Base-by-base conservation (phyloP, 2,329 filamentous ascomycete species). In the Helicocarpus griseus region DNA sequence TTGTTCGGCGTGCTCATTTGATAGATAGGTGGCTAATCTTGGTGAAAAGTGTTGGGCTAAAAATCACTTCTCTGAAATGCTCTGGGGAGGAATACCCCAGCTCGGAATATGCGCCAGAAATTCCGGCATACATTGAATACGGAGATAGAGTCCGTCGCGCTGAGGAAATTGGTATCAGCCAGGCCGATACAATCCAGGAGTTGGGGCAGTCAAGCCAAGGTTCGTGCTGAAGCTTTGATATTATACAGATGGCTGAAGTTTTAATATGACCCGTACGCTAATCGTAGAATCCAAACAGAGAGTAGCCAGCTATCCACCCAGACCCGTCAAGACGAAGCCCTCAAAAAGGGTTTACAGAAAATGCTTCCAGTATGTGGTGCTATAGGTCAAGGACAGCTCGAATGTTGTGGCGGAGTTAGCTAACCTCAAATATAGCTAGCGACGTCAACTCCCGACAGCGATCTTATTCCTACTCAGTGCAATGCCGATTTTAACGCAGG, bases 51-150 rank as follows among this genome's bases (percentile, higher is more conserved):
- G 63, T 66, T 52, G 64, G 65, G 9, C 56, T 68, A 13, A 66
- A 62, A 45, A 62, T 70, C 4, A 61, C 63, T 50, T 63, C 63
- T 53, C 50, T 68, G 26, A 65, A 64, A 54, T 66, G 62, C 61
- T 60, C 51, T 35, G 62, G 61, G 8, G 56, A 57, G 26, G 58
- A 62, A 5, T 51, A 52, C 4, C 56, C 58, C 14, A 60, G 50
- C 14, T 43, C 40, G 38, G 58, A 60, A 36, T 61, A 65, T 53
- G 46, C 51, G 2, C 61, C 60, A 14, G 56, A 59, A 48, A 59
- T 67, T 44, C 63, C 65, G 39, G 49, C 54, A 6, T 51, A 64
- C n/a, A 60, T 69, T 33, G 57, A 63, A 44, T 67, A 66, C 44
- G 60, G 47, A 5, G 61, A 65, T 38, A 49, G 48, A 8, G 56